Evolutionary conservation across 2,329 filamentous ascomycete genomes (phyloP).

Genomic region (Nemania diffusa): DNA sequence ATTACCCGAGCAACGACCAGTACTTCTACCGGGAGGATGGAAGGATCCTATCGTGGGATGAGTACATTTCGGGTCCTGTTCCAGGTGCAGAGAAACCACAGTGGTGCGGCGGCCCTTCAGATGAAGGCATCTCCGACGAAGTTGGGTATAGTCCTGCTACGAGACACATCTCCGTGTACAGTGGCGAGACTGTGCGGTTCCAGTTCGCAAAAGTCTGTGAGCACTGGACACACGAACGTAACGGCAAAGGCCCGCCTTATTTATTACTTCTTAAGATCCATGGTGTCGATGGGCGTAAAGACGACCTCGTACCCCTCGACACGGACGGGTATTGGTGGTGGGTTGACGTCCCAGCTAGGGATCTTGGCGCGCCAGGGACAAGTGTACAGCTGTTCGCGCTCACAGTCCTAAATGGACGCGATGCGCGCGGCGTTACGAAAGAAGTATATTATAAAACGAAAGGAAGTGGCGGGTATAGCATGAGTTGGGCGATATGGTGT

Average conservation of each 20-base stretch:
- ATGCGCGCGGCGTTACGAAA: conserved; percentile 61
- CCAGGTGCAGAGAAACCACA: conserved; percentile 57
- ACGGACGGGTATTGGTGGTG: conserved; percentile 86
- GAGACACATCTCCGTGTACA: conserved; percentile 70
- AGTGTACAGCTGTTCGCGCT: conserved; percentile 73
- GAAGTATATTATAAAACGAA: conserved; percentile 57
- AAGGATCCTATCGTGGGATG: conserved; percentile 76
- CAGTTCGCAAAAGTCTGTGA: conserved; percentile 82
- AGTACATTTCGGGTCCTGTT: conserved; percentile 76
- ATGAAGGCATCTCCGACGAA: conserved; percentile 64
- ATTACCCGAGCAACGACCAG: conserved; percentile 76
- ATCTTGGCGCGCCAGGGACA: conserved; percentile 76
- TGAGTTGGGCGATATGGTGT: conserved; percentile 57
- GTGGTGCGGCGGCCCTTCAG: conserved; percentile 57
- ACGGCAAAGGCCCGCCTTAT: conserved; percentile 73
- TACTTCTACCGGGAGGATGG: conserved; percentile 83
- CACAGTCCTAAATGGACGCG: conserved; percentile 57
- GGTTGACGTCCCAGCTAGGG: conserved; percentile 74
- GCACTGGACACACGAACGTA: conserved; percentile 81
- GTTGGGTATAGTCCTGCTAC: conserved; percentile 70
- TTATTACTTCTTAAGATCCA: conserved; percentile 76
- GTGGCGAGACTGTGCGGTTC: conserved; percentile 73
- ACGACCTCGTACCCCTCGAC: conserved; percentile 76
- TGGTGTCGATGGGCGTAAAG: conserved; percentile 72
- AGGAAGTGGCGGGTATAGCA: conserved; percentile 55